A percentile compares a stretch with the other conserved stretches of the same genome.
These are phyloP conservation scores for Thelonectria rubi DNA, from an alignment of 2,329 filamentous ascomycete genomes.

Conservation along the genomic window DNA sequence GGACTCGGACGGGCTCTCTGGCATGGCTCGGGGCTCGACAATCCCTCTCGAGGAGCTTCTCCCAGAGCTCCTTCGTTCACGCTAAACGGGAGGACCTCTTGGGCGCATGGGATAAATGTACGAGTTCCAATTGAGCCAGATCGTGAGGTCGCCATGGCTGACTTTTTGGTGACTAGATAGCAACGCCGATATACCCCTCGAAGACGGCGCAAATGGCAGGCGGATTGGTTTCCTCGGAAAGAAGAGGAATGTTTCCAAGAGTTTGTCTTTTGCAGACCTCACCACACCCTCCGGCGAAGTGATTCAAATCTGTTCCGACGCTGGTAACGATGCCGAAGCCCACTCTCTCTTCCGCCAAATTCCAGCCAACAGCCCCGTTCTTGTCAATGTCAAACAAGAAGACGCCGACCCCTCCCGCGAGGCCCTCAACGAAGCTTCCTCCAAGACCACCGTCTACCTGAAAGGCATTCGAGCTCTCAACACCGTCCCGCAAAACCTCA, in stretches of 20 bases:
- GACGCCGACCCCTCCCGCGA: slow-evolving; percentile 32
- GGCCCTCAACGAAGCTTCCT: slow-evolving; percentile 34
- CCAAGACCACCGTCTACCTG: slow-evolving; percentile 68
- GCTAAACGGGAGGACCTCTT: slow-evolving; percentile 39
- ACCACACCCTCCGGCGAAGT: slow-evolving; percentile 51
- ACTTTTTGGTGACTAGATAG: slow-evolving; percentile 38
- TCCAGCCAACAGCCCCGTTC: slow-evolving; percentile 62
- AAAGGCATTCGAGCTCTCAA: slow-evolving; percentile 59
- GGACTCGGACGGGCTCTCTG: slow-evolving; percentile 10
- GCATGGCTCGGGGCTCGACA: slow-evolving; percentile 25
- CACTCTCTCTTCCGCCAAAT: slow-evolving; percentile 57
- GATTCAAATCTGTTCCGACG: slow-evolving; percentile 57
- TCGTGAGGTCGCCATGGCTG: neutral
- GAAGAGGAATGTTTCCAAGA: slow-evolving; percentile 72
- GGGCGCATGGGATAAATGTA: slow-evolving; percentile 46
- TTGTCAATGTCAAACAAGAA: slow-evolving; percentile 53
- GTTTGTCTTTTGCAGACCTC: slow-evolving; percentile 74
- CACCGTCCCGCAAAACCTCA: slow-evolving; percentile 66
- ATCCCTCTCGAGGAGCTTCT: slow-evolving; percentile 35
- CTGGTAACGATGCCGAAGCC: slow-evolving; percentile 46
- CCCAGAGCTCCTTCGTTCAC: slow-evolving; percentile 32
- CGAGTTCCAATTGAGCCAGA: neutral
- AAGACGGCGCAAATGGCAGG: slow-evolving; percentile 27
- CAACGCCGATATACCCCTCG: slow-evolving; percentile 35
- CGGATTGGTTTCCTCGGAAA: slow-evolving; percentile 74